A percentile compares a stretch with the other conserved stretches of the same genome.
Evolutionary conservation across 2,329 filamentous ascomycete genomes (phyloP).

Genomic region (Thermothelomyces thermophilus): DNA sequence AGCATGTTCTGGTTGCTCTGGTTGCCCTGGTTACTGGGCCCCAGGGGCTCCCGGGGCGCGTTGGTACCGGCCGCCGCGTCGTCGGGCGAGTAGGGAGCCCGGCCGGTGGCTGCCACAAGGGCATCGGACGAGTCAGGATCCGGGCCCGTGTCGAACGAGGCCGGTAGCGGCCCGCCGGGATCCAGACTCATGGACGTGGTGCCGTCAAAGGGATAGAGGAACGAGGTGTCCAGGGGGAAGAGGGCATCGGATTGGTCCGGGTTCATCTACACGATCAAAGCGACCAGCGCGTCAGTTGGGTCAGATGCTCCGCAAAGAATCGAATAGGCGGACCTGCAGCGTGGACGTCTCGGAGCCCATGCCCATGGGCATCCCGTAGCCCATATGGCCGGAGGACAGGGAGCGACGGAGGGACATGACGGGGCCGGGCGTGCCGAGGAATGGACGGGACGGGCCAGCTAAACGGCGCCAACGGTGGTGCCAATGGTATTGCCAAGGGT

Average conservation of each 20-base stretch:
- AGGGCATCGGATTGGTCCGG: conserved; percentile 35
- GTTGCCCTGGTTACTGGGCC: conserved; percentile 10
- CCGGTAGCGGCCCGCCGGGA: conserved; percentile 27
- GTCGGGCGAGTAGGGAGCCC: conserved; percentile 17
- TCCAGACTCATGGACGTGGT: conserved; percentile 41
- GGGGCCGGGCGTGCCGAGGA: neutral
- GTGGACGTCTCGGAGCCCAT: conserved; percentile 13
- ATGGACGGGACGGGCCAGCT: neutral
- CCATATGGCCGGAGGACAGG: conserved; percentile 15
- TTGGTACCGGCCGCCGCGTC: conserved; percentile 13
- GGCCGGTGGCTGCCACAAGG: conserved; percentile 7
- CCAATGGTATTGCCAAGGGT: neutral
- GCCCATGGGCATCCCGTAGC: conserved; percentile 17
- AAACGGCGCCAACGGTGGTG: too few species aligned
- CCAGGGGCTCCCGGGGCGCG: conserved; percentile 18
- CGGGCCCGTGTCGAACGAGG: conserved; percentile 24
- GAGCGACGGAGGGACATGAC: conserved; percentile 22
- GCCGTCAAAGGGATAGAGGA: conserved; percentile 30
- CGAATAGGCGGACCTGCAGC: conserved; percentile 18
- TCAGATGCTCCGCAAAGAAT: conserved; percentile 9
- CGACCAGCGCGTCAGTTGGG: conserved; percentile 18
- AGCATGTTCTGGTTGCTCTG: conserved; percentile 35
- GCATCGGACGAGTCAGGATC: conserved; percentile 9
- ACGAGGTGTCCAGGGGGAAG: conserved; percentile 37
- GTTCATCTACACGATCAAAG: conserved; percentile 23